These are phyloP conservation scores for Backusella luteola DNA, from an alignment of 192 early-diverging fungal genomes.

Conservation along the genomic window DNA sequence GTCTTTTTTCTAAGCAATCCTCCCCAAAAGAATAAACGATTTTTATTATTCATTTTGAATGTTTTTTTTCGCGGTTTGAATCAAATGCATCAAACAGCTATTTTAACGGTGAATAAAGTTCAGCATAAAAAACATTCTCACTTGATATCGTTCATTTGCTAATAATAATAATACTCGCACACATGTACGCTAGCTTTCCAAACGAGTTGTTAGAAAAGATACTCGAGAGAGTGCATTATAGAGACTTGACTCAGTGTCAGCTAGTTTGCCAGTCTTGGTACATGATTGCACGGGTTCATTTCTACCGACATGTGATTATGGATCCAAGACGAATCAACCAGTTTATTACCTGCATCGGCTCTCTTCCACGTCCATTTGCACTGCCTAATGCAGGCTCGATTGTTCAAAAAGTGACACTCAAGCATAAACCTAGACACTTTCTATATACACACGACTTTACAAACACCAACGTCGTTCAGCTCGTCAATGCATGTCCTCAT, in stretches of 20 bases:
- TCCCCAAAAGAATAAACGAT: background rate
- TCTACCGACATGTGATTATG: background rate
- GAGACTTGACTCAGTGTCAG: background rate
- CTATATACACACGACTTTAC: background rate
- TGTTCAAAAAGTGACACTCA: conserved; percentile 2
- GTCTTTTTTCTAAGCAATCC: background rate
- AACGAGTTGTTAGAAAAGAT: conserved; percentile 8
- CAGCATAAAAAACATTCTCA: background rate
- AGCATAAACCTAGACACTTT: background rate
- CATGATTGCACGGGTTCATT: background rate
- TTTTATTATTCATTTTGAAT: too few relatives aligned
- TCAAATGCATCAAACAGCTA: too few relatives aligned
- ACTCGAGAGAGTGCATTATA: background rate
- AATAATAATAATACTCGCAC: background rate
- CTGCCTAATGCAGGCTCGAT: background rate
- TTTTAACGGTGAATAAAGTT: background rate
- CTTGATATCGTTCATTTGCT: background rate
- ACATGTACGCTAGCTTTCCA: background rate
- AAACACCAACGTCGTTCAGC: background rate
- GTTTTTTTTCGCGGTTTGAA: too few relatives aligned
- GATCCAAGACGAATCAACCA: background rate
- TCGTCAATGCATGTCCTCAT: conserved; percentile 1
- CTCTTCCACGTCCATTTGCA: background rate
- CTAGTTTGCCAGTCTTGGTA: conserved; percentile 2
- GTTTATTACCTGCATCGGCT: background rate